Base-by-base conservation (phyloP, 768 basidiomycete genomes). In the Auriculariales sp. region DNA sequence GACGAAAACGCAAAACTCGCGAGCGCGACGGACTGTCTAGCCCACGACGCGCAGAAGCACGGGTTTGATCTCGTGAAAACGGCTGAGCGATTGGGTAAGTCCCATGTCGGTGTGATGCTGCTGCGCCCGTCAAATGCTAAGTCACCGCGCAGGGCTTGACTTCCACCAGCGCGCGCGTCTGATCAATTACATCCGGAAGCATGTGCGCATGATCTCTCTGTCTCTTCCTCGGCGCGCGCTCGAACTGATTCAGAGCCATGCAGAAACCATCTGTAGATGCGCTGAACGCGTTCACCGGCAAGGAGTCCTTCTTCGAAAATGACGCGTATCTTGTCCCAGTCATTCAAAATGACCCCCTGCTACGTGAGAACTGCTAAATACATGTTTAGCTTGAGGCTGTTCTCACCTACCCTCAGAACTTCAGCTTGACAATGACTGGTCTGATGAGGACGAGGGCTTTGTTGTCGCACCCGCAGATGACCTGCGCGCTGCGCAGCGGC, bases 271-370 rank as follows among this genome's bases (percentile, higher is more conserved):
- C 71, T 7, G 62, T 78, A 4, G 53, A 61, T 6, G 67, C 71
- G 34, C 66, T 78, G 12, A 55, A 59, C n/a, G 58, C 58, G 35
- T 57, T 88, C 49, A 72, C 71, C 28, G 78, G 79, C 19, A 60
- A 64, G 0, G 84, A 88, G 60, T 48, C 70, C 0, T 73, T 89
- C 56, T 77, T 93, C 53, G 61, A 67, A 11, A 76, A 79, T 6
- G 93, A 98, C 59, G 76, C 77, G 49, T 88, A 88, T 59, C 76
- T 98, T 19, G 73, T 77, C 33, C 94, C 94, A 2, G 78, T 75
- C 27, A 55, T 95, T 35, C 81, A 86, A 58, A 83, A 92, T 57
- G 94, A 97, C 60, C 84, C 90, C 2, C 65, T 95, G 11, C 79
- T 98, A 22, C 87, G 94, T 95, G 58, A 59, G 84, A 70, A 10